Conservation (phyloP, 805 yeast genomes). For the Candida insectalens region DNA sequence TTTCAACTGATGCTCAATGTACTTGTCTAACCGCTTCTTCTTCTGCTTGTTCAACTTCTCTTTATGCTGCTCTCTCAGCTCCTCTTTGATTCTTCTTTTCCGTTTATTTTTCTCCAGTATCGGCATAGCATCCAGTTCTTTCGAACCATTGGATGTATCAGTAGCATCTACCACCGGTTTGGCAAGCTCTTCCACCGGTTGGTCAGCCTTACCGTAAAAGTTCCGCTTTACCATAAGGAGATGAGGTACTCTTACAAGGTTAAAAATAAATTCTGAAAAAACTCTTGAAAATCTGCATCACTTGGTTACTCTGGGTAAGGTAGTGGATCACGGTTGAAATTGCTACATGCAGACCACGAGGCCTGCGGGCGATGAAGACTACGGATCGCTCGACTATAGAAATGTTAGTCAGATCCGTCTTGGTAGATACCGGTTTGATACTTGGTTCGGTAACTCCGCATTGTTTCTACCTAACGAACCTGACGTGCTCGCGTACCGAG, state of each 20-base stretch:
- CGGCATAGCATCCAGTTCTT: not conserved
- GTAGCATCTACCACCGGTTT: too few species aligned
- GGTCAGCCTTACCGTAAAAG: too few species aligned
- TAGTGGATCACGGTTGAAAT: too few species aligned
- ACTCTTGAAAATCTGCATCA: too few species aligned
- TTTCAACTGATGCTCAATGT: constrained; percentile 81
- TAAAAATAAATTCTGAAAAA: too few species aligned
- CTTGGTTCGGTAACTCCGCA: constrained; percentile 88
- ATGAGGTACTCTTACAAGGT: too few species aligned
- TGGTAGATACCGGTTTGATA: constrained; percentile 58
- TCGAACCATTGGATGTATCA: not conserved
- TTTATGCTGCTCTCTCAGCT: constrained; percentile 44
- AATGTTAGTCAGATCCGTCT: constrained; percentile 60
- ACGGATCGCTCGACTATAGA: constrained; percentile 52
- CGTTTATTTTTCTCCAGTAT: constrained; percentile 49
- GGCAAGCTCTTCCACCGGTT: too few species aligned
- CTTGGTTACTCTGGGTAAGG: too few species aligned
- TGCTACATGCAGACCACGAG: too few species aligned
- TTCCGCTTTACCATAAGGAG: too few species aligned
- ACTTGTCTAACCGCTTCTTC: constrained; percentile 76
- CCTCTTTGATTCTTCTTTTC: constrained; percentile 54
- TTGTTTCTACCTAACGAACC: constrained; percentile 45
- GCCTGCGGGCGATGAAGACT: constrained; percentile 36
- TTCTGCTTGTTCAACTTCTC: constrained; percentile 69
- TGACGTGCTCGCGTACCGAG: constrained; percentile 34